Evolutionary conservation across 2,329 filamentous ascomycete genomes (phyloP).

Genomic region (Seiridium unicorne): DNA sequence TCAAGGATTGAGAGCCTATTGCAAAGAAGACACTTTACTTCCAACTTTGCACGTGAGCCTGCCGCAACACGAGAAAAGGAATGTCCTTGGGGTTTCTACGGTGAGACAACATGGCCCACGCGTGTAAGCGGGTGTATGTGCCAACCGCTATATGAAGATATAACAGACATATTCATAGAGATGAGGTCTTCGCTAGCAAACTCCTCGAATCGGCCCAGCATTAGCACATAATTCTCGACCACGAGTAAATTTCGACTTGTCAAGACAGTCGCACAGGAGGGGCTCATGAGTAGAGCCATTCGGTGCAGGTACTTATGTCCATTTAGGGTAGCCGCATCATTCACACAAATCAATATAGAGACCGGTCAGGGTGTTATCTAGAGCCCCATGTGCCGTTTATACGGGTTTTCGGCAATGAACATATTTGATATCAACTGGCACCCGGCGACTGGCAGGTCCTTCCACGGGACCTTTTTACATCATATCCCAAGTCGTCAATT

Average conservation of each 20-base stretch:
- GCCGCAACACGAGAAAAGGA: neutral
- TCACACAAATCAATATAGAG: neutral
- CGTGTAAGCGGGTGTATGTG: conserved; percentile 10
- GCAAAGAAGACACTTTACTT: neutral
- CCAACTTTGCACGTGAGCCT: neutral
- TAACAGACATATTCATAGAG: neutral
- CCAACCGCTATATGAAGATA: neutral
- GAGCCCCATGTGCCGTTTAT: neutral
- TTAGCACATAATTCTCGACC: no score
- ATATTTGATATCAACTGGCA: neutral
- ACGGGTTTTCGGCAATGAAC: neutral
- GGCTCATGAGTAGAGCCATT: no score
- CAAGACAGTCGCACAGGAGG: no score
- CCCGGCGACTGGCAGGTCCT: neutral
- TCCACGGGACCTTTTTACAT: conserved; percentile 5
- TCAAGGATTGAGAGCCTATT: neutral
- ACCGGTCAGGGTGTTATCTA: neutral
- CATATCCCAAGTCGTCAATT: conserved; percentile 4
- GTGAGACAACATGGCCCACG: conserved; percentile 1
- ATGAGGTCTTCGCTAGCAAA: no score
- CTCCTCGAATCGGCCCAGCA: no score
- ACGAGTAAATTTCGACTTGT: no score
- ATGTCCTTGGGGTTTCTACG: conserved; percentile 9
- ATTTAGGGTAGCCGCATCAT: neutral
- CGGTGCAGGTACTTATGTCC: no score